These are phyloP conservation scores for Aciculoconidium aculeatum DNA, from an alignment of 805 yeast genomes.

Conservation along the genomic window DNA sequence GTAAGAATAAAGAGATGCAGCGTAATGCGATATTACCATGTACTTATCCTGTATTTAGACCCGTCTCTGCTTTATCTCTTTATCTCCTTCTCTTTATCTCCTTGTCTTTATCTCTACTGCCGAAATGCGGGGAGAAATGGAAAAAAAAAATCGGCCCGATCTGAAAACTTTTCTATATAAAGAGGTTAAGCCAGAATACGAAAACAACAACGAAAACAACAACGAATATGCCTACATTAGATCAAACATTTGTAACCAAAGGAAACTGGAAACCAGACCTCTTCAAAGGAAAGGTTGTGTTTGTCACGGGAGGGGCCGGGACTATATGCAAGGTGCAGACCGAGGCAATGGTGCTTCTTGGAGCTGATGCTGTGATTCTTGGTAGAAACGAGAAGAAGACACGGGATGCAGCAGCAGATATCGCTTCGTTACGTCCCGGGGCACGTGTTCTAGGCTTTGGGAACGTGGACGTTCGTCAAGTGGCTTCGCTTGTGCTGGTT, in stretches of 20 bases:
- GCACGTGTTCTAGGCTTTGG: constrained; percentile 20
- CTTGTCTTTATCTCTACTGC: too few species aligned
- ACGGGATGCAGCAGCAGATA: constrained; percentile 18
- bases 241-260: constrained; percentile 14
- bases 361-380: constrained; percentile 25
- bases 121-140: too few species aligned
- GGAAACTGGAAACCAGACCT: constrained; percentile 21
- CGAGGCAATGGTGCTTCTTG: constrained; percentile 23
- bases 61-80: too few species aligned
- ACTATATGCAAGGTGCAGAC: constrained; percentile 25
- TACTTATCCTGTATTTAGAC: too few species aligned
- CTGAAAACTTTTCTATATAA: constrained; percentile 7
- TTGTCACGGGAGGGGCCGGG: constrained; percentile 28
- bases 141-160: too few species aligned
- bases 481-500: constrained; percentile 17
- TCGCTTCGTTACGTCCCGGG: constrained; percentile 17
- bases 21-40: too few species aligned
- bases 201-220: too few species aligned
- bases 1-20: too few species aligned
- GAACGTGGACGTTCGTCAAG: constrained; percentile 20
- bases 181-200: constrained; percentile 8
- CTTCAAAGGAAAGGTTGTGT: constrained; percentile 25
- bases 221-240: constrained; percentile 17
- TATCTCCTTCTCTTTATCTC: constrained; percentile 3
- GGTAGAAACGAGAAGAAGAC: constrained; percentile 23